Evolutionary conservation across 75 land plant species (phyloP), one percentile per base, ranked within the genome.

Genomic region (Selaginella moellendorffii): DNA sequence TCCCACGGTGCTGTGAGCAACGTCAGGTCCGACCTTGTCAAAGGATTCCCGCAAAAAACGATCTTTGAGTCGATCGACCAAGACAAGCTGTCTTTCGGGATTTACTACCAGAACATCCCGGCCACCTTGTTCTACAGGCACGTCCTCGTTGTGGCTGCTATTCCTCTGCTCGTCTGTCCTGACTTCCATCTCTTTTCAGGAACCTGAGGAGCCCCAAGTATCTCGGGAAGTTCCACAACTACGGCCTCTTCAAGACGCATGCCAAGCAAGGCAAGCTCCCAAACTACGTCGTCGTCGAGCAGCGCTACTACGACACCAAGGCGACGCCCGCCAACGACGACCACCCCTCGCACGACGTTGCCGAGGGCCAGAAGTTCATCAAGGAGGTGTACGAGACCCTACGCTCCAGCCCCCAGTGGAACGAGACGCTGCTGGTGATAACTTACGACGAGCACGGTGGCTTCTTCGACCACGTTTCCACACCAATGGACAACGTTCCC

Each of bases 381-480:
- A 91, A 91, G 77, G 88, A 87, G 72, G 87, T 91, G 24, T 91
- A 91, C 63, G 93, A 87, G 68, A 83, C 80, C 5, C 72, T 91
- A 2, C 72, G 93, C 31, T 72, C 78, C 2, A 81, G 97, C 28
- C 88, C 86, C 0, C 93, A 87, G 77, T 87, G 93, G 93, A 80
- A 85, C 17, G 85, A 81, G 52, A 87, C 69, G 72, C 82, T 86
- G 65, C 53, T 91, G 17, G 30, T 91, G 54, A 83, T 91, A 53
- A 91, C 97, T 2, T 91, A 91, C 54, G 97, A 91, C 72, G 97
- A 91, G 74, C 97, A 91, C 54, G 97, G 97, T 2, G 97, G 97
- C 26, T 91, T 87, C 65, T 91, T 73, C 51, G 97, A 91, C 31
- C 97, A 91, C 71, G 97, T 85, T 25, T 80, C 93, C 1, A 88